Evolutionary conservation across 2,329 filamentous ascomycete genomes (phyloP).

Genomic region (Clarireedia monteithiana): DNA sequence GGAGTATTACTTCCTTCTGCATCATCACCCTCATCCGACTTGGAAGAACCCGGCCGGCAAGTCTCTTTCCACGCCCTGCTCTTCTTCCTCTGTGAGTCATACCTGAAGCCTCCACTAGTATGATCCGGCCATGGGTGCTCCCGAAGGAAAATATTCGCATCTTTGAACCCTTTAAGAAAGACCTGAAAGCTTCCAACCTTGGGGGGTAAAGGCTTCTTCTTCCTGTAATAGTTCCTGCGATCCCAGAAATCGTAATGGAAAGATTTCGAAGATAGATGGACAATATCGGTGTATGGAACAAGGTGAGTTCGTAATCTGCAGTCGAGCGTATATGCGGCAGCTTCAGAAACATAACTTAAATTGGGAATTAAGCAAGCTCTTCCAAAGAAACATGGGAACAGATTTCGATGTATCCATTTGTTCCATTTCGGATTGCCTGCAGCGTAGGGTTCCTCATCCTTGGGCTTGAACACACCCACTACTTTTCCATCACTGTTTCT

Average conservation of each 20-base stretch:
- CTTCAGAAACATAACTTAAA: constrained; percentile 94
- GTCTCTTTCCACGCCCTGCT: constrained; percentile 72
- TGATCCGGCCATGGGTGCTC: constrained; percentile 98
- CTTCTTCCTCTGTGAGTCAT: constrained; percentile 58
- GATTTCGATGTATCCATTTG: constrained; percentile 96
- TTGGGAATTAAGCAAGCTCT: constrained; percentile 93
- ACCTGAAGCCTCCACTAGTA: constrained; percentile 53
- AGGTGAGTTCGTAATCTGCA: constrained; percentile 81
- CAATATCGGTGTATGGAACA: constrained; percentile 94
- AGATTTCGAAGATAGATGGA: constrained; percentile 88
- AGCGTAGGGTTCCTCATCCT: constrained; percentile 97
- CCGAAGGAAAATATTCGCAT: constrained; percentile 89
- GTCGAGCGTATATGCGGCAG: constrained; percentile 92
- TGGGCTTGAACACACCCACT: constrained; percentile 96
- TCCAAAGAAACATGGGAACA: constrained; percentile 96
- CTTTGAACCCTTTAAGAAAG: constrained; percentile 93
- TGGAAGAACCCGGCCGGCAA: constrained; percentile 56
- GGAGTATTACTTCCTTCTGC: constrained; percentile 41
- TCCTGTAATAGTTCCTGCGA: constrained; percentile 76
- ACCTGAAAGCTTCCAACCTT: constrained; percentile 97
- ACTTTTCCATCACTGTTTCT: constrained; percentile 86
- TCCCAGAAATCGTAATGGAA: constrained; percentile 99
- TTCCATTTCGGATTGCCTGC: constrained; percentile 98
- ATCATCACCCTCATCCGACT: constrained; percentile 51
- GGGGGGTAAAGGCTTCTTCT: constrained; percentile 75